These are phyloP conservation scores for Saccharomycopsis hybrid DNA, from an alignment of 1,139 yeast genomes.

Conservation along the genomic window DNA sequence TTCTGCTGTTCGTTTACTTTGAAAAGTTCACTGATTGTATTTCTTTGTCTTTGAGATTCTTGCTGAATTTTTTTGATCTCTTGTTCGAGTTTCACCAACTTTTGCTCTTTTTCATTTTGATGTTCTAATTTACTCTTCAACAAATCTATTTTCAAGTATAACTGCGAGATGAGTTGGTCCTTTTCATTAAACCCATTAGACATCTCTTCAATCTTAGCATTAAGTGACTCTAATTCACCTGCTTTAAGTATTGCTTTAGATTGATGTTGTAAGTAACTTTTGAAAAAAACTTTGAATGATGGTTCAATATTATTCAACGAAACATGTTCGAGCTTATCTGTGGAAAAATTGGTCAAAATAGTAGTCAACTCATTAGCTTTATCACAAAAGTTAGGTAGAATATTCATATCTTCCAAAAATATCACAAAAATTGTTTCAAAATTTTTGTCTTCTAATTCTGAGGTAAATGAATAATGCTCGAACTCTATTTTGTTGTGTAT, in stretches of 20 bases:
- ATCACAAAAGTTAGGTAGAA: no score
- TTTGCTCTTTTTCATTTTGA: slow-evolving; percentile 5
- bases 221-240: background rate
- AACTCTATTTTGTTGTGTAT: slow-evolving; percentile 2
- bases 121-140: slow-evolving; percentile 11
- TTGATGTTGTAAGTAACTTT: no score
- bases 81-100: slow-evolving; percentile 1
- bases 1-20: slow-evolving; percentile 8
- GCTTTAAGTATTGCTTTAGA: no score
- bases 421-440: background rate
- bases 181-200: slow-evolving; percentile 1
- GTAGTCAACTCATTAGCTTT: no score
- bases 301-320: no score
- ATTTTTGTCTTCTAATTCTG: slow-evolving; percentile 10
- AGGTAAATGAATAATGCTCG: slow-evolving; percentile 7
- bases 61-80: background rate
- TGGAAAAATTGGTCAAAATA: no score
- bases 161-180: slow-evolving; percentile 12
- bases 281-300: no score
- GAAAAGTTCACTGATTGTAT: slow-evolving; percentile 1
- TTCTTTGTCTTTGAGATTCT: slow-evolving; percentile 2
- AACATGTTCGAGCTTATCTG: no score
- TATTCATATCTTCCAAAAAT: no score
- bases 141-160: slow-evolving; percentile 11
- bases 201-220: slow-evolving; percentile 3